These are phyloP conservation scores for Gossypium sturtianum DNA, from an alignment of 345 rosid species.

Conservation along the genomic window DNA sequence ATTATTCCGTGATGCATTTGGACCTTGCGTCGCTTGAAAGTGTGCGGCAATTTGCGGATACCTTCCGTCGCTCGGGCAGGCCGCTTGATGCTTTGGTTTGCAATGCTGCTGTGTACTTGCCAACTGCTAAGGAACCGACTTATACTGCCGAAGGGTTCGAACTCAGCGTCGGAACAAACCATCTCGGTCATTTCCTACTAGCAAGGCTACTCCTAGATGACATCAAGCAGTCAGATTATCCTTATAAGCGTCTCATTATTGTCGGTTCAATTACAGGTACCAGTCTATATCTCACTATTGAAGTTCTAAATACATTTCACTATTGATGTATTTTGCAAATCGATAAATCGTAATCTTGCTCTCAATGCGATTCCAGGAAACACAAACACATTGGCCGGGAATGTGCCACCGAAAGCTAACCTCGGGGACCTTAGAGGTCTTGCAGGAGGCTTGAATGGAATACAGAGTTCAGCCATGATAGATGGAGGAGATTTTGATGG, in stretches of 20 bases:
- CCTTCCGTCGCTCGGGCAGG: conserved; percentile 47
- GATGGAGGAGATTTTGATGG: conserved; percentile 95
- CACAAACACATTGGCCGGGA: conserved; percentile 89
- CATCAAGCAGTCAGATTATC: conserved; percentile 71
- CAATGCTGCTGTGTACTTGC: conserved; percentile 85
- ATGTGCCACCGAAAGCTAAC: conserved; percentile 93
- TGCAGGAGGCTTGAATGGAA: conserved; percentile 63
- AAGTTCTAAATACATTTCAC: neutral
- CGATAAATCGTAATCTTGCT: neutral
- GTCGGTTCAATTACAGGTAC: conserved; percentile 93
- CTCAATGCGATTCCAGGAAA: conserved; percentile 48
- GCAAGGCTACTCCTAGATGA: conserved; percentile 76
- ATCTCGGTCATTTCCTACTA: conserved; percentile 86
- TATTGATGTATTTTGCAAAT: neutral
- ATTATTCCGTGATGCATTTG: conserved; percentile 78
- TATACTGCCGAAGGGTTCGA: conserved; percentile 91
- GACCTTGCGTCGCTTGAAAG: conserved; percentile 89
- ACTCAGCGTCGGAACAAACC: conserved; percentile 89
- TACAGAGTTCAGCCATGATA: conserved; percentile 70
- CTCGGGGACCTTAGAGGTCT: conserved; percentile 88
- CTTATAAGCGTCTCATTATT: conserved; percentile 75
- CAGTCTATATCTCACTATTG: neutral
- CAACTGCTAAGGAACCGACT: conserved; percentile 81
- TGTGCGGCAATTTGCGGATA: conserved; percentile 73
- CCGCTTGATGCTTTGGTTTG: conserved; percentile 81